Evolutionary conservation across 2,329 filamentous ascomycete genomes (phyloP).

Genomic region (Calonectria montana): DNA sequence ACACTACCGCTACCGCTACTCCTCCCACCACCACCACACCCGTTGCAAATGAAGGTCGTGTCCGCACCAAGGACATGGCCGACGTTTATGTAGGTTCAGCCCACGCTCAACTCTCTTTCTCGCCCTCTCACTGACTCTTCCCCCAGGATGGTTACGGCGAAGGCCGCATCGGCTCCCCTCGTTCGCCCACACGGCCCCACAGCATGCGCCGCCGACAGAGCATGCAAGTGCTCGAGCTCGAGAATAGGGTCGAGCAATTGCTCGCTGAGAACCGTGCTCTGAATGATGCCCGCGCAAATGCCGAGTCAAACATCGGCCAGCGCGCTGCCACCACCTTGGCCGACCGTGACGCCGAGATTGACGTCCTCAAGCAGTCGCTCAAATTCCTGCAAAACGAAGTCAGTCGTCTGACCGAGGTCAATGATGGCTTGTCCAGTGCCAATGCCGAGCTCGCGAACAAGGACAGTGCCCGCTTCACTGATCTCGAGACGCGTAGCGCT

Average conservation of each 20-base stretch:
- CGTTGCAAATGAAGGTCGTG: conserved; percentile 88
- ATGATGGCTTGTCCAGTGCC: conserved; percentile 80
- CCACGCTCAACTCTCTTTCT: conserved; percentile 20
- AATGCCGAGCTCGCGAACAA: conserved; percentile 82
- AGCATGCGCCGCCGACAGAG: conserved; percentile 97
- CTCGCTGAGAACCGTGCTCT: conserved; percentile 86
- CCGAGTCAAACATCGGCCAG: conserved; percentile 75
- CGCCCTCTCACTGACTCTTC: conserved; percentile 31
- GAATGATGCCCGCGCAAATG: conserved; percentile 75
- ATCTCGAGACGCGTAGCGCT: conserved; percentile 75
- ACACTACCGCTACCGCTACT: conserved; percentile 38
- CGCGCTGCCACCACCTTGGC: conserved; percentile 77
- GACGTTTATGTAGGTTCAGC: conserved; percentile 87
- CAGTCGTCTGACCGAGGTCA: conserved; percentile 82
- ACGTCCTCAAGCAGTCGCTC: conserved; percentile 81
- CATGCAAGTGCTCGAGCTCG: conserved; percentile 95
- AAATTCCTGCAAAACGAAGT: conserved; percentile 87
- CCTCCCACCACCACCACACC: conserved; percentile 54
- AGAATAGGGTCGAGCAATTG: conserved; percentile 85
- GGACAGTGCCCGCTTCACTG: conserved; percentile 77
- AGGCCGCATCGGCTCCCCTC: conserved; percentile 85
- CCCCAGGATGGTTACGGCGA: conserved; percentile 92
- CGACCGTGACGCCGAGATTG: conserved; percentile 89
- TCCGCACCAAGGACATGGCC: conserved; percentile 85
- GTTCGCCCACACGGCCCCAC: conserved; percentile 92